These are phyloP conservation scores for Salix udensis DNA, from an alignment of 345 rosid species.

Conservation along the genomic window DNA sequence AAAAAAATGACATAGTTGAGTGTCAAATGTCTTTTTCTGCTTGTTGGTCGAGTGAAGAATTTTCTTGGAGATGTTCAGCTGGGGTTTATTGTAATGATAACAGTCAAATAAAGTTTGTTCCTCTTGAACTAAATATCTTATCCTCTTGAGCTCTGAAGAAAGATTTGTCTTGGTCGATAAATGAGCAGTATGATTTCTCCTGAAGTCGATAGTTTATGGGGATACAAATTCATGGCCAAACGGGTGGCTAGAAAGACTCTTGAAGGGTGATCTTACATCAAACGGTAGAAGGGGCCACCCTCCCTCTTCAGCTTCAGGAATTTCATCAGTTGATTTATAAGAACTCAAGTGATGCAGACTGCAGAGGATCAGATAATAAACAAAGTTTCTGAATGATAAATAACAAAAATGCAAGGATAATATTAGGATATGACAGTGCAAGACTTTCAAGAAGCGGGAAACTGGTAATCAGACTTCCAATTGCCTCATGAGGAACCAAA, in stretches of 20 bases:
- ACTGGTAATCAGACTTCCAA: slow-evolving; percentile 66
- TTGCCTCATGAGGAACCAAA: slow-evolving; percentile 63
- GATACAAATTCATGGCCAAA: not conserved
- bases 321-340: not conserved
- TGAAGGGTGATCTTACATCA: not conserved
- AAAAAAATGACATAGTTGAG: slow-evolving; percentile 30
- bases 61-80: slow-evolving; percentile 7
- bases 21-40: not conserved
- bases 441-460: slow-evolving; percentile 79
- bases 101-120: slow-evolving; percentile 4
- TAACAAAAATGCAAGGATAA: not conserved
- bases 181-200: not conserved
- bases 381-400: not conserved
- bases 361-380: not conserved
- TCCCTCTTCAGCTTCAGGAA: not conserved
- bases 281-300: not conserved
- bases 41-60: slow-evolving; percentile 17
- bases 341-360: not conserved
- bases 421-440: slow-evolving; percentile 74
- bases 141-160: not conserved
- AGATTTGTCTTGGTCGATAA: not conserved
- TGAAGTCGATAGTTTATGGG: not conserved
- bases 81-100: slow-evolving; percentile 21
- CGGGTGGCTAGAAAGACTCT: not conserved
- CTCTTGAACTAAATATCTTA: not conserved